A percentile compares a stretch with the other conserved stretches of the same genome.
These are phyloP conservation scores for Phaeotremella fagi DNA, from an alignment of 768 basidiomycete species.

Conservation along the genomic window DNA sequence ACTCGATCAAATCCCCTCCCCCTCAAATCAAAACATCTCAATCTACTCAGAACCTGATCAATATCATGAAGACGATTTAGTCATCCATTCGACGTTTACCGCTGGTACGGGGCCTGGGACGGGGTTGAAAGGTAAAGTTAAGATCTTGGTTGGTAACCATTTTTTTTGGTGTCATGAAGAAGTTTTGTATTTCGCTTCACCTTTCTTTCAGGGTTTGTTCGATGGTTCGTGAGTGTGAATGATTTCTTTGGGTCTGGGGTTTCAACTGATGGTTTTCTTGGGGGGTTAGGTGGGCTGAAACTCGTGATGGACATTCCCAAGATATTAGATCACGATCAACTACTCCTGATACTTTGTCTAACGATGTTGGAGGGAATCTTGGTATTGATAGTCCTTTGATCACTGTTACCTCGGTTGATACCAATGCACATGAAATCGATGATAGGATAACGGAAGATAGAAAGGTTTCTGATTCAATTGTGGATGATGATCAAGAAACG, in stretches of 20 bases:
- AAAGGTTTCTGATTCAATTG: slow-evolving; percentile 78
- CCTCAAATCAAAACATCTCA: slow-evolving; percentile 2
- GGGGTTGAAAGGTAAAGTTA: too few relatives aligned
- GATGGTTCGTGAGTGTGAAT: slow-evolving; percentile 56
- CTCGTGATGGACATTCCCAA: too few relatives aligned
- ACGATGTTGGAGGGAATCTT: too few relatives aligned
- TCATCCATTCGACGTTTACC: slow-evolving; percentile 74
- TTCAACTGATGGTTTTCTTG: background rate
- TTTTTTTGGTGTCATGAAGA: slow-evolving; percentile 95
- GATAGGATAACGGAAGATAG: too few relatives aligned
- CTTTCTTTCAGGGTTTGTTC: slow-evolving; percentile 86
- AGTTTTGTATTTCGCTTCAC: slow-evolving; percentile 84
- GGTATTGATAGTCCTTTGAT: too few relatives aligned
- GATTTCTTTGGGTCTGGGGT: background rate
- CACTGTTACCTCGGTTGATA: too few relatives aligned
- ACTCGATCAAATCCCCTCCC: too few relatives aligned
- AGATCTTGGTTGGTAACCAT: slow-evolving; percentile 80
- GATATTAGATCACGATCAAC: too few relatives aligned
- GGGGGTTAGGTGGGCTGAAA: slow-evolving; percentile 72
- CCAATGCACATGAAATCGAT: too few relatives aligned
- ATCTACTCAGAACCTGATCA: background rate
- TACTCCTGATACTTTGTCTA: too few relatives aligned
- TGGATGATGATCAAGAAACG: background rate
- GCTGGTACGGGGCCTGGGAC: slow-evolving; percentile 63
- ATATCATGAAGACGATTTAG: slow-evolving; percentile 53